These are phyloP conservation scores for Maudiozyma saulgeensis DNA, from an alignment of 805 yeast genomes.

Conservation along the genomic window DNA sequence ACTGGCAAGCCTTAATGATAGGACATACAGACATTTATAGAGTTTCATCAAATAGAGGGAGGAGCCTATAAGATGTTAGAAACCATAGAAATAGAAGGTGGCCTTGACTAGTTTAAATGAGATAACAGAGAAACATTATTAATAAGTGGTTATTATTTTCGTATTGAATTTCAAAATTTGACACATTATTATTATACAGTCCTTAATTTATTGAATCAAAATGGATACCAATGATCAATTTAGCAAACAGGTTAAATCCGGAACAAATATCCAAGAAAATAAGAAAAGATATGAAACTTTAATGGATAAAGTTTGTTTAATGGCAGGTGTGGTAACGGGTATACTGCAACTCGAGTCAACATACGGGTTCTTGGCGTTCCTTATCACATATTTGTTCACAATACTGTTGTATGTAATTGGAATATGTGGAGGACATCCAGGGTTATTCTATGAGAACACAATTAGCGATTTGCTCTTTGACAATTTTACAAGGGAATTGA, in stretches of 20 bases:
- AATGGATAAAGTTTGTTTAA: conserved; percentile 41
- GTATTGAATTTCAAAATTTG: too few species aligned
- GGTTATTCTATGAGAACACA: conserved; percentile 33
- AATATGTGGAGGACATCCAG: conserved; percentile 30
- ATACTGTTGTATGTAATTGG: conserved; percentile 27
- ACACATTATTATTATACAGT: too few species aligned
- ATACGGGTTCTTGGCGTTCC: conserved; percentile 39
- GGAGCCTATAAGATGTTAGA: too few species aligned
- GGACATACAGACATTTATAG: too few species aligned
- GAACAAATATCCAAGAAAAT: conserved; percentile 16
- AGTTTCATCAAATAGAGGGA: too few species aligned
- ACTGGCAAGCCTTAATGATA: too few species aligned
- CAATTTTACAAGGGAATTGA: conserved; percentile 38
- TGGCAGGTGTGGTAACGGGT: conserved; percentile 47
- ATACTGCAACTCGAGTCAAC: conserved; percentile 42
- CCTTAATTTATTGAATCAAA: neutral
- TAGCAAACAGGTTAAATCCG: conserved; percentile 8
- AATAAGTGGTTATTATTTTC: too few species aligned
- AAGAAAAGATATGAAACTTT: conserved; percentile 22
- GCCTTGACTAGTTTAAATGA: too few species aligned
- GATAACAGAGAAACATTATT: too few species aligned
- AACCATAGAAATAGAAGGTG: too few species aligned
- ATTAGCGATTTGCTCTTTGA: conserved; percentile 35
- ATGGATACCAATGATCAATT: conserved; percentile 6
- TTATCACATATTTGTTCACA: conserved; percentile 29